Percentiles rank a stretch among this genome's conserved stretches.
These are phyloP conservation scores for Leptosphaerulina australis DNA, from an alignment of 2,329 filamentous ascomycete genomes.

Conservation along the genomic window DNA sequence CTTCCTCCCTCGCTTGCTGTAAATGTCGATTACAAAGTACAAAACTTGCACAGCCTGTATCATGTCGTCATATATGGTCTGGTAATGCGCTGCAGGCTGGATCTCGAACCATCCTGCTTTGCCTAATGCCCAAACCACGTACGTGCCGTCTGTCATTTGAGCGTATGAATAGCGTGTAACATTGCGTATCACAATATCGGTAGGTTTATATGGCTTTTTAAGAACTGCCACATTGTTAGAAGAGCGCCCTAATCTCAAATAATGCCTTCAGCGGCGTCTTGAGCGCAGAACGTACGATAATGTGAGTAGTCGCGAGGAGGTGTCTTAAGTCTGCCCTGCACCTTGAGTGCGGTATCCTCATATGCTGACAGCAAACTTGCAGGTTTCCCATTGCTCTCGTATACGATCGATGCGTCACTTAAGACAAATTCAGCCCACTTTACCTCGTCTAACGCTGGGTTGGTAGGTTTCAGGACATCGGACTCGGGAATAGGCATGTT, in stretches of 20 bases:
- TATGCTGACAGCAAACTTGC: conserved; percentile 68
- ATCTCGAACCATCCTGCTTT: conserved; percentile 72
- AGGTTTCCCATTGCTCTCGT: conserved; percentile 56
- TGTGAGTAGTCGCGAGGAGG: conserved; percentile 35
- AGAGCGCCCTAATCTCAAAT: too few species aligned
- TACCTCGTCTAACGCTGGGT: conserved; percentile 51
- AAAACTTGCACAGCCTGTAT: conserved; percentile 68
- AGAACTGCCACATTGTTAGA: conserved; percentile 36
- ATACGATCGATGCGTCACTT: conserved; percentile 65
- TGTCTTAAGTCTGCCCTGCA: conserved; percentile 63
- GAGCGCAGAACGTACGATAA: conserved; percentile 31
- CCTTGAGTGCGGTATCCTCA: conserved; percentile 64
- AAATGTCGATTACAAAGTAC: conserved; percentile 66
- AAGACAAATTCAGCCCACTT: conserved; percentile 69
- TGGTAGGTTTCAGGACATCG: conserved; percentile 51
- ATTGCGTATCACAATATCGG: conserved; percentile 61
- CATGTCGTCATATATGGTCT: conserved; percentile 63
- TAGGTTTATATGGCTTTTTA: conserved; percentile 41
- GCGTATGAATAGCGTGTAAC: conserved; percentile 57
- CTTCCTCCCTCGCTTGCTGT: conserved; percentile 52
- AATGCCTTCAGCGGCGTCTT: too few species aligned
- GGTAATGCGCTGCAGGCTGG: conserved; percentile 63
- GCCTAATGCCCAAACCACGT: conserved; percentile 70
- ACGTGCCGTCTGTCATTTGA: conserved; percentile 60
- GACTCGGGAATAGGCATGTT: conserved; percentile 41